Conservation (phyloP, 2,329 filamentous ascomycete species). For the Arthrobotrys sphaeroides region DNA sequence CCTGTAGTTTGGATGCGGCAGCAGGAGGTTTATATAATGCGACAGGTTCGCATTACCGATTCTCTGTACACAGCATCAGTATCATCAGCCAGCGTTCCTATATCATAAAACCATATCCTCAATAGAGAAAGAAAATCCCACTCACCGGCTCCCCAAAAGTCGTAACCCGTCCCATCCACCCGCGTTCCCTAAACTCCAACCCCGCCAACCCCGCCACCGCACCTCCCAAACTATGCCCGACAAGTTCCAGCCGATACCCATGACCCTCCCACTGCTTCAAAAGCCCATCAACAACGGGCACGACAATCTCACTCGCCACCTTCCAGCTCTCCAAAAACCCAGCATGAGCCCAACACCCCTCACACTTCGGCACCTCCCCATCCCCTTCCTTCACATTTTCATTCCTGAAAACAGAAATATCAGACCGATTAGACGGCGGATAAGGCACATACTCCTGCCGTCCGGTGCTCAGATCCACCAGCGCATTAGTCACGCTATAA, state of each 20-base stretch:
- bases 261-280: conserved; percentile 65
- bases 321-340: conserved; percentile 89
- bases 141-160: conserved; percentile 85
- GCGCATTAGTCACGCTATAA: conserved; percentile 90
- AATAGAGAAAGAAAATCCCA: conserved; percentile 65
- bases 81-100: conserved; percentile 62
- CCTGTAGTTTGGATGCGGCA: conserved; percentile 66
- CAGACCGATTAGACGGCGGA: conserved; percentile 64
- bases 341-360: conserved; percentile 89
- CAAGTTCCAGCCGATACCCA: conserved; percentile 76
- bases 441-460: conserved; percentile 93
- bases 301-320: conserved; percentile 74
- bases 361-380: conserved; percentile 68
- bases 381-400: conserved; percentile 58
- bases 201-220: conserved; percentile 88
- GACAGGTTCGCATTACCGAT: conserved; percentile 70
- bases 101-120: conserved; percentile 43
- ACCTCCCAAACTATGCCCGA: conserved; percentile 92
- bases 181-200: conserved; percentile 80
- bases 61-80: conserved; percentile 65
- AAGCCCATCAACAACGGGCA: conserved; percentile 72
- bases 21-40: conserved; percentile 65
- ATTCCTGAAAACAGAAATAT: conserved; percentile 59
- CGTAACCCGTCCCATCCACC: conserved; percentile 79
- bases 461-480: conserved; percentile 86